Evolutionary conservation across 169 alveolate genomes (phyloP), one percentile per base, ranked within the genome.

Genomic region (Cryptosporidium sp.): DNA sequence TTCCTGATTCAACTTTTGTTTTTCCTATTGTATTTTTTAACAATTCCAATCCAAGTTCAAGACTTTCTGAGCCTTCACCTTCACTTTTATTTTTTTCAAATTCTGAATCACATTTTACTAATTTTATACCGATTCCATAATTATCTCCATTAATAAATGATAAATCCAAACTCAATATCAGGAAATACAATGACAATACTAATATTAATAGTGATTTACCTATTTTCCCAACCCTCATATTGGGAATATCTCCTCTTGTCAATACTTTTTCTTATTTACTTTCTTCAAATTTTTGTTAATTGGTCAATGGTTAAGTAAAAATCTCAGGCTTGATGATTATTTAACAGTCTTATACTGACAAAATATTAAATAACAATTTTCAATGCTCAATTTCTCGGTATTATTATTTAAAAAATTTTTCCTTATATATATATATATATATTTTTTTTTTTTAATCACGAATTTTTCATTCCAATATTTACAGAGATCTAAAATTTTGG

Each of bases 401-500:
- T 56, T 56, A n/a, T 26, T 56, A 21, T 21, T 56, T 21, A 42
- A 42, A 8, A 7, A 42, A 42, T 8, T 8, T 42, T 0, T 8
- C 14, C 16, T 9, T 8, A 42, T 39, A 42, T 42, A 39, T 69
- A 10, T 16, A 31, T 16, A 8, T 26, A 67, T 67, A 2, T 29
- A 29, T 29, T 1, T n/a, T 68, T 42, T 69, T 12, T 37, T 21
- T 69, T n/a, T 16, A 69, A 69, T 37, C 51, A 39, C 51, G 18
- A 69, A 23, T 23, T 69, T 37, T 69, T 69, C 21, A 39, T 33
- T 35, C 35, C 35, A 16, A n/a, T 35, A 69, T 35, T 35, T 42
- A 31, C 35, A 69, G 61, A 71, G 85, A 71, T 71, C 85, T 71
- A 71, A 69, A 69, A 31, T 51, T 44, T 71, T 56, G 69, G 69